Evolutionary conservation across 2,329 filamentous ascomycete species (phyloP).

Genomic region (Aspergillus floridensis): DNA sequence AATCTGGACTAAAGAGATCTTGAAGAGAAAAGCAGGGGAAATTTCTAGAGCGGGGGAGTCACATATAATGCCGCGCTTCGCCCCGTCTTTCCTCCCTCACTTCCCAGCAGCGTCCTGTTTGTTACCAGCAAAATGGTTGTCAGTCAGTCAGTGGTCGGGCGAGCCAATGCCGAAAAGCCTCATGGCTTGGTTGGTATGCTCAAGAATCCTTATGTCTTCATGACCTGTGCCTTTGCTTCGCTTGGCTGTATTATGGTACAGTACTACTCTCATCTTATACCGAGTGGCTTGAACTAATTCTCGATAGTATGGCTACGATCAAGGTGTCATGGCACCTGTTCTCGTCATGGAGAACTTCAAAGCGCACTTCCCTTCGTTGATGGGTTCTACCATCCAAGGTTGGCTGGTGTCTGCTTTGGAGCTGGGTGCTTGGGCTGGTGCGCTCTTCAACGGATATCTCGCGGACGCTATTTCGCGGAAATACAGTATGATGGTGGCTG

Average conservation of each 20-base stretch:
- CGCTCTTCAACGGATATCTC: conserved; percentile 30
- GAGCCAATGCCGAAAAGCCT: conserved; percentile 37
- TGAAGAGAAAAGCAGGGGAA: background rate
- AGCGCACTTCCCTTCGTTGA: conserved; percentile 34
- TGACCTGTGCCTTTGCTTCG: conserved; percentile 37
- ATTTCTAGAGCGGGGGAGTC: background rate
- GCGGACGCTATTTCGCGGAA: conserved; percentile 32
- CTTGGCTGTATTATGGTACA: conserved; percentile 30
- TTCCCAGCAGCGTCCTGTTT: background rate
- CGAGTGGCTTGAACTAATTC: too few species aligned
- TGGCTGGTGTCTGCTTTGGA: conserved; percentile 36
- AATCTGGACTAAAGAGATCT: too few species aligned
- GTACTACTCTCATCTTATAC: too few species aligned
- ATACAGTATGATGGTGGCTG: conserved; percentile 35
- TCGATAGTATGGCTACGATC: conserved; percentile 30
- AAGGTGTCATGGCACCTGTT: conserved; percentile 36
- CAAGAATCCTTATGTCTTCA: conserved; percentile 42
- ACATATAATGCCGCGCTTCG: background rate
- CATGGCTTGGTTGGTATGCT: conserved; percentile 41
- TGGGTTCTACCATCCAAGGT: conserved; percentile 31
- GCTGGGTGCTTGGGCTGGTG: conserved; percentile 36
- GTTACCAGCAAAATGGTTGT: conserved; percentile 18
- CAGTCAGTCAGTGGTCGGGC: conserved; percentile 41
- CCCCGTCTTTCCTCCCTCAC: background rate
- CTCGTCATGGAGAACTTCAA: conserved; percentile 39